Evolutionary conservation across 306 rosid species (phyloP).

Genomic region (Castanopsis chinensis): DNA sequence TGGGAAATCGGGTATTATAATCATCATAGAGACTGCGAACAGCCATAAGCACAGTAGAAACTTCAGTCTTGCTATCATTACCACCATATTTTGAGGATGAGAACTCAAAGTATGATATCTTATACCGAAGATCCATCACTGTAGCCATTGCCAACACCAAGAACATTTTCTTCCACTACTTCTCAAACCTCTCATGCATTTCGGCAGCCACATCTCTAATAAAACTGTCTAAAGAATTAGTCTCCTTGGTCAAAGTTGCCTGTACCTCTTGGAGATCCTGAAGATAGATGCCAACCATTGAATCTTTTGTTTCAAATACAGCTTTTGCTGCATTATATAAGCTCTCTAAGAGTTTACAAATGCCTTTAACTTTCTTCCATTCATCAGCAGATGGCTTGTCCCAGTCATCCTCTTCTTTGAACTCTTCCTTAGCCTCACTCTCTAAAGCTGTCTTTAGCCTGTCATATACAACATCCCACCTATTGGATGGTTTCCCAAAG

Average conservation of each 20-base stretch:
- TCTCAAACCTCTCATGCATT: slow-evolving; percentile 4
- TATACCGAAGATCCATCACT: slow-evolving; percentile 23
- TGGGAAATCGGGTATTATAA: background rate
- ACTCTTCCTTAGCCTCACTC: background rate
- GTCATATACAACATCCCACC: background rate
- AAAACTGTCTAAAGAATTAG: slow-evolving; percentile 5
- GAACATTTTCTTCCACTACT: slow-evolving; percentile 21
- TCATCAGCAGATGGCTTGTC: slow-evolving; percentile 9
- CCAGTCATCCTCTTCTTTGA: background rate
- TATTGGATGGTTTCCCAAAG: background rate
- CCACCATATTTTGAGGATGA: background rate
- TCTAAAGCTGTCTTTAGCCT: background rate
- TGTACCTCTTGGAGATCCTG: slow-evolving; percentile 3
- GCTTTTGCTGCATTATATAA: slow-evolving; percentile 6
- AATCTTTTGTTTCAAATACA: background rate
- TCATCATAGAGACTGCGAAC: slow-evolving; percentile 9
- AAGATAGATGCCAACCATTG: slow-evolving; percentile 12
- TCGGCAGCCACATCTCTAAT: background rate
- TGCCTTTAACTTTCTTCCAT: background rate
- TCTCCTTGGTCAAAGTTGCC: background rate
- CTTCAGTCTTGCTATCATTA: background rate
- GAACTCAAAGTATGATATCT: slow-evolving; percentile 12
- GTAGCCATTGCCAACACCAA: slow-evolving; percentile 14
- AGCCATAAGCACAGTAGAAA: background rate
- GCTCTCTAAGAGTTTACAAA: slow-evolving; percentile 10